Evolutionary conservation across 352 stramenopile genomes (phyloP).

Genomic region (Plasmopara viticola): DNA sequence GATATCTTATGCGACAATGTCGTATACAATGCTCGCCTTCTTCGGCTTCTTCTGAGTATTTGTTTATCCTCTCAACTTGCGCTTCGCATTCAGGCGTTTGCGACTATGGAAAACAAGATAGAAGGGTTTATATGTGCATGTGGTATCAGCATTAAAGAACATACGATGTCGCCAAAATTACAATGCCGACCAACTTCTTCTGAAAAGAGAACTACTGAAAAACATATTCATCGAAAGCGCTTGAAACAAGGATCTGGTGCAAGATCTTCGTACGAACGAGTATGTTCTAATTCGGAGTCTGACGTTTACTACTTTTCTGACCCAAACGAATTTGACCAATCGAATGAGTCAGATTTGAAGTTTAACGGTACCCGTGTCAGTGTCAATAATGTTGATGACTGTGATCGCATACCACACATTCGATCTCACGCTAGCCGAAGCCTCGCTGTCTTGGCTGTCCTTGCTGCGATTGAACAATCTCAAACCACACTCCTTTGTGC

Average conservation of each 20-base stretch:
- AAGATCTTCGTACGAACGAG: slow-evolving; percentile 8
- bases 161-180: not conserved
- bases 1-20: slow-evolving; percentile 58
- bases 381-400: not conserved
- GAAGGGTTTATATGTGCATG: slow-evolving; percentile 36
- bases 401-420: slow-evolving; percentile 31
- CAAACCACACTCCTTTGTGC: slow-evolving; percentile 25
- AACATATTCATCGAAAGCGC: slow-evolving; percentile 18
- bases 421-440: slow-evolving; percentile 27
- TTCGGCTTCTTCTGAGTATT: slow-evolving; percentile 43
- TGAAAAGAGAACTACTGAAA: slow-evolving; percentile 1
- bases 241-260: slow-evolving; percentile 28
- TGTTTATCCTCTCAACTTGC: slow-evolving; percentile 28
- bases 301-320: slow-evolving; percentile 20
- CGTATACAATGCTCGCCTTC: slow-evolving; percentile 48
- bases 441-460: slow-evolving; percentile 27
- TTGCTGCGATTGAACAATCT: slow-evolving; percentile 36
- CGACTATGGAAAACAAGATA: slow-evolving; percentile 28
- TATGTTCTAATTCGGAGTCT: slow-evolving; percentile 20
- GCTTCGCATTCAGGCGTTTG: slow-evolving; percentile 18
- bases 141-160: slow-evolving; percentile 22
- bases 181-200: not conserved
- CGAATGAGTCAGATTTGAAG: slow-evolving; percentile 7
- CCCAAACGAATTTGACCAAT: slow-evolving; percentile 8
- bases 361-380: not conserved